phyloP scores from a whole-genome alignment of 257 asterid genomes.

The Solanum clarkiae region DNA sequence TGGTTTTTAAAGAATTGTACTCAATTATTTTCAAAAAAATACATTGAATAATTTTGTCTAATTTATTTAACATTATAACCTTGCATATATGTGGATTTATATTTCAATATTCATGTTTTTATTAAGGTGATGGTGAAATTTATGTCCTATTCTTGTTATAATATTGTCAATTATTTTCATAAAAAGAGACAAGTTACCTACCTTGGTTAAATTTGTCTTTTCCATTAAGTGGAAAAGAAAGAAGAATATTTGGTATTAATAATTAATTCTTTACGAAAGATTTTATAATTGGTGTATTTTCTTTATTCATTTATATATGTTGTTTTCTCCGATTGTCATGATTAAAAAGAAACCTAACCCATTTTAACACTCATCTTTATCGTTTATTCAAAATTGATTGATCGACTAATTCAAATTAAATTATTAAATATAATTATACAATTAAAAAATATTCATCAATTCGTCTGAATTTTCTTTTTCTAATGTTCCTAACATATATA shows the following conservation, averaged over 20 bases:
- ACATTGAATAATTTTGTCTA: background rate
- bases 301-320: background rate
- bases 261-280: background rate
- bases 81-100: background rate
- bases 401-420: too few relatives aligned
- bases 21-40: background rate
- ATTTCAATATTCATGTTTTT: background rate
- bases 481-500: too few relatives aligned
- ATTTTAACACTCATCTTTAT: background rate
- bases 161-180: background rate
- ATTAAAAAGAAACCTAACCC: background rate
- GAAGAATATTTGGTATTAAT: background rate
- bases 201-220: background rate
- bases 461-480: too few relatives aligned
- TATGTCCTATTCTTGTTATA: background rate
- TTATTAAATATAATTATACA: too few relatives aligned
- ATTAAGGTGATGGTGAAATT: background rate
- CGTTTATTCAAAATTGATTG: too few relatives aligned
- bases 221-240: background rate
- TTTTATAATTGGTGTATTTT: background rate
- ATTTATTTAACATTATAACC: background rate
- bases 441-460: too few relatives aligned
- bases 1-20: background rate
- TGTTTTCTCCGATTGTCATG: background rate
- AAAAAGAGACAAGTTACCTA: background rate